Evolutionary conservation across 148 eudicot genomes (phyloP), one percentile per base, ranked within the genome.

Genomic region (Dianthus caryophyllus): DNA sequence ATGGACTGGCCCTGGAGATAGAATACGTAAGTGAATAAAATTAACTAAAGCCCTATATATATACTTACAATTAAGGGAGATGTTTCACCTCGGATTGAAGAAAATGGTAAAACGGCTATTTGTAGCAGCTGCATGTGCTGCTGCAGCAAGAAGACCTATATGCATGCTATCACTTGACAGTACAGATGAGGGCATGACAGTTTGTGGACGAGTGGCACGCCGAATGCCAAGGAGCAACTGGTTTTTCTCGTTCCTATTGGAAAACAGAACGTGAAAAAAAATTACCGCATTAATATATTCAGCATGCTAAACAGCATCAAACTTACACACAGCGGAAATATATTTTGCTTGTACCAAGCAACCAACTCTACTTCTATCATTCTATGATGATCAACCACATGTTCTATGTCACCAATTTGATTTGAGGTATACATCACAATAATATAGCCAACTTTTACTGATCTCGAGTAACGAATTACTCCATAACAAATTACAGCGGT

Each of bases 81-180:
- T 66, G 5, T 20, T 41, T 65, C 64, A 88, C 94, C 94, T 85
- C 39, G 94, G 94, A 83, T 87, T 87, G 46, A 68, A 87, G 70
- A 87, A 87, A 50, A 87, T 76, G 30, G 89, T 87, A 73, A 87
- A 87, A 43, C 94, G 87, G 47, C 94, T 87, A 73, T 87, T 87
- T 56, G 94, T 87, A 29, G 89, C 80, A 20, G 89, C 89, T 51
- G 94, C 94, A 76, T 87, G 94, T 24, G 94, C 94, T 21, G 94
- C 94, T 20, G 94, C 94, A 71, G 94, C 94, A 70, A 87, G 89
- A 56, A 87, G 94, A 51, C 94, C 94, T 12, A 87, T 77, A 71
- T 87, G 94, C 94, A 87, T 87, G 80, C 94, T 87, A 59, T 87
- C 94, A 71, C 94, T 87, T 41, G 94, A 87, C 55, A 87, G 75